A percentile compares a stretch with the other conserved stretches of the same genome.
Conservation (phyloP, 1,284 basidiomycete species). For the Cystobasidium sp. region DNA sequence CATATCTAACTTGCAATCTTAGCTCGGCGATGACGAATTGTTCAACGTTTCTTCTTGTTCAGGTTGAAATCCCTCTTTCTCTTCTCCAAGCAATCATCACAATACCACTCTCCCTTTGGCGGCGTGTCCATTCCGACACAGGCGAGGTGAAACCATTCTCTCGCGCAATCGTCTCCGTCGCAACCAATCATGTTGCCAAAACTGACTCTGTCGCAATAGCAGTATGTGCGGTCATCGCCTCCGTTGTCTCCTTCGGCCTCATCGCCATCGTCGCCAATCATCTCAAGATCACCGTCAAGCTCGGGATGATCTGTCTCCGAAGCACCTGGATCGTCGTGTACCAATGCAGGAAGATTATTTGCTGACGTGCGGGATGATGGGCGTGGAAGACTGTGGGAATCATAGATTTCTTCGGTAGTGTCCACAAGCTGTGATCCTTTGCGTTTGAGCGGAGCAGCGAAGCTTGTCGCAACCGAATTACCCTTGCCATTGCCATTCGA, state of each 20-base stretch:
- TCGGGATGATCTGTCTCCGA: constrained; percentile 25
- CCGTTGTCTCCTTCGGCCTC: constrained; percentile 35
- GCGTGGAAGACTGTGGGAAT: background rate
- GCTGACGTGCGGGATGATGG: constrained; percentile 13
- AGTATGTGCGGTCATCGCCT: constrained; percentile 79
- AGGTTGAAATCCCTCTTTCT: constrained; percentile 24
- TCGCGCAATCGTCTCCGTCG: constrained; percentile 82
- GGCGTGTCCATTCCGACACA: constrained; percentile 75
- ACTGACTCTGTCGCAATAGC: constrained; percentile 81
- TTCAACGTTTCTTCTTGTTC: constrained; percentile 13
- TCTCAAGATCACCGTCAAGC: constrained; percentile 30
- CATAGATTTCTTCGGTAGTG: constrained; percentile 7
- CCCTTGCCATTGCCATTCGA: constrained; percentile 29
- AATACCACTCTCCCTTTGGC: constrained; percentile 81
- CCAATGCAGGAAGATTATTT: constrained; percentile 10
- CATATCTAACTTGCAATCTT: no score
- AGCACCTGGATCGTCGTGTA: constrained; percentile 10
- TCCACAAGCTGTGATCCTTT: constrained; percentile 28
- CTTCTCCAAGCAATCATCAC: constrained; percentile 65
- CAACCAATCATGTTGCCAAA: constrained; percentile 98
- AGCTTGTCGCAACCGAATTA: constrained; percentile 13
- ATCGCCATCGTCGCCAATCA: constrained; percentile 19
- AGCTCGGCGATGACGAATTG: no score
- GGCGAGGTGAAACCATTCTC: constrained; percentile 91
- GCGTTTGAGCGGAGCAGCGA: constrained; percentile 24